Evolutionary conservation across 2,329 filamentous ascomycete genomes (phyloP).

Genomic region (Aspergillus sp.): DNA sequence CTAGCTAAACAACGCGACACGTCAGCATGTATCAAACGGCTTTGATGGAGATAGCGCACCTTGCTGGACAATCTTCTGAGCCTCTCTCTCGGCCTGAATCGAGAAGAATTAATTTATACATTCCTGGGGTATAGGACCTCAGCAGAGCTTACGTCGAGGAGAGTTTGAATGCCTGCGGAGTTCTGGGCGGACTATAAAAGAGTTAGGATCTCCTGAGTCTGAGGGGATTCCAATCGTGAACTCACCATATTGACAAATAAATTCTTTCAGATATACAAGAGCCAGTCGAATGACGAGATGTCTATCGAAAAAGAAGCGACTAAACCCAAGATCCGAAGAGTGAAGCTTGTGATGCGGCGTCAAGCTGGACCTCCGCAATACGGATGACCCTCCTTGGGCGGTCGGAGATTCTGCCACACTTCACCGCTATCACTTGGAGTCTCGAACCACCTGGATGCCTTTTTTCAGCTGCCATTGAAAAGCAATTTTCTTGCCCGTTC

Average conservation of each 20-base stretch:
- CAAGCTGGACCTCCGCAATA: constrained; percentile 23
- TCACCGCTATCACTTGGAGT: constrained; percentile 31
- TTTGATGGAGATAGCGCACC: constrained; percentile 53
- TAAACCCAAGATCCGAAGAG: constrained; percentile 22
- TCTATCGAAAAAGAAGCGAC: constrained; percentile 9
- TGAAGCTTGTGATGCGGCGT: constrained; percentile 30
- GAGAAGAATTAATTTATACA: constrained; percentile 11
- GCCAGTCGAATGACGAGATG: constrained; percentile 8
- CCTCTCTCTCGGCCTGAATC: constrained; percentile 86
- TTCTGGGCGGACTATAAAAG: constrained; percentile 84
- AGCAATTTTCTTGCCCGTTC: background rate
- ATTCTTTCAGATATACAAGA: constrained; percentile 7
- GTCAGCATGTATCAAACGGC: constrained; percentile 20
- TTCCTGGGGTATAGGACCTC: background rate
- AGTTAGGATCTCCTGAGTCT: constrained; percentile 10
- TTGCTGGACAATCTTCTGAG: constrained; percentile 98
- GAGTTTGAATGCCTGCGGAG: constrained; percentile 95
- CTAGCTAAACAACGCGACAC: constrained; percentile 58
- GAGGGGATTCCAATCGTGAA: background rate
- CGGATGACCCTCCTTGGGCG: constrained; percentile 32
- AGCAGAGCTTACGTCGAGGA: constrained; percentile 78
- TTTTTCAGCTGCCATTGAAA: background rate
- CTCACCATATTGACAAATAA: constrained; percentile 30
- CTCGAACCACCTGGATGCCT: constrained; percentile 15
- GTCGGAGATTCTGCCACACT: constrained; percentile 34